These are phyloP conservation scores for Parsonsia alboflavescens DNA, from an alignment of 257 asterid genomes.

Conservation along the genomic window DNA sequence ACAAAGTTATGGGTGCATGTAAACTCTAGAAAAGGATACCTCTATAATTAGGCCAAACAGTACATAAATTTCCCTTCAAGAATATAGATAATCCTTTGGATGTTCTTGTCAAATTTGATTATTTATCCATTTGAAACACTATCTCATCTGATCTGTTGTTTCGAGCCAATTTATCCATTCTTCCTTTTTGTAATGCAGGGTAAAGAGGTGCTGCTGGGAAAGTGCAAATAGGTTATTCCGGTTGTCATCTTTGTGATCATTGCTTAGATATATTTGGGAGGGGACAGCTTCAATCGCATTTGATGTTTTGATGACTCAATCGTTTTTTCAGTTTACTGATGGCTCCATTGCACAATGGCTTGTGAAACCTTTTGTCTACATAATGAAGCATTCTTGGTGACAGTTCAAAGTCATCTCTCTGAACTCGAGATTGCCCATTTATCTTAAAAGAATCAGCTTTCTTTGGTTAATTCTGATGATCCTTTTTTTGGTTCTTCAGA, in stretches of 20 bases:
- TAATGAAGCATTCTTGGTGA: no score
- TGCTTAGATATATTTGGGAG: neutral
- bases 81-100: neutral
- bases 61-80: no score
- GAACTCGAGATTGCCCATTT: no score
- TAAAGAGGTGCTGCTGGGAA: slow-evolving; percentile 60
- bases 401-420: no score
- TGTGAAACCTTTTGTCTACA: neutral
- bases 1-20: no score
- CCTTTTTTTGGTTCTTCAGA: slow-evolving; percentile 24
- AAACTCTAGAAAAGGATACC: no score
- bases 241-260: slow-evolving; percentile 36
- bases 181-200: slow-evolving; percentile 53
- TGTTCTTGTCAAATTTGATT: neutral
- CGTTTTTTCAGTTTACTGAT: no score
- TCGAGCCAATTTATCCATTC: neutral
- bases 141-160: neutral
- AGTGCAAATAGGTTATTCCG: slow-evolving; percentile 47
- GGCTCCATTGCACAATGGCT: neutral
- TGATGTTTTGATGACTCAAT: no score
- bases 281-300: neutral
- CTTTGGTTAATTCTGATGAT: slow-evolving; percentile 24
- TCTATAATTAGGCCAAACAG: no score
- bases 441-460: no score
- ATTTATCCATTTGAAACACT: no score